Conservation (phyloP, 2,329 filamentous ascomycete genomes). For the Ophiostoma populinum region DNA sequence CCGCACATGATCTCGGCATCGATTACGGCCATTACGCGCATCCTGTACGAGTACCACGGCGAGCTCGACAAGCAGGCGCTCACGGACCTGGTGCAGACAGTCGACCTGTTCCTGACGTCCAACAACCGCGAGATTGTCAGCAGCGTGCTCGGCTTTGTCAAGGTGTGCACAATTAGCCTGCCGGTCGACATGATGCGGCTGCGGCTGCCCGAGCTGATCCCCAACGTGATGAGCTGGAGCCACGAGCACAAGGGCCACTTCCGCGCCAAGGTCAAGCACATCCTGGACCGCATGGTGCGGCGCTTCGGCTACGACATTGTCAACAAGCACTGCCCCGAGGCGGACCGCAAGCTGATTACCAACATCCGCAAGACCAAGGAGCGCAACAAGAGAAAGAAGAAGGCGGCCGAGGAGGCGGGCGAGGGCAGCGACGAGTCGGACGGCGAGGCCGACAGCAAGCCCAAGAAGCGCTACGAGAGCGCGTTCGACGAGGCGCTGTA, state of each 20-base stretch:
- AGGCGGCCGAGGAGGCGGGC: constrained; percentile 39
- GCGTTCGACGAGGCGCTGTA: constrained; percentile 95
- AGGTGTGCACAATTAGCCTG: constrained; percentile 79
- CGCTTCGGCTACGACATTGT: constrained; percentile 74
- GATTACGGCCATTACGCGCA: constrained; percentile 86
- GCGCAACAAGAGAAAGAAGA: constrained; percentile 77
- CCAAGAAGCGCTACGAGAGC: constrained; percentile 55
- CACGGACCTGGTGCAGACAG: constrained; percentile 75
- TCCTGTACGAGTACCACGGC: constrained; percentile 78
- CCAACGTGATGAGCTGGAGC: constrained; percentile 88
- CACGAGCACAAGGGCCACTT: constrained; percentile 98
- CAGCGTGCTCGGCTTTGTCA: constrained; percentile 88
- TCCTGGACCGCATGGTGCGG: constrained; percentile 83
- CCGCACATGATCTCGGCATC: constrained; percentile 96
- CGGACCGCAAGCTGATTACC: constrained; percentile 73
- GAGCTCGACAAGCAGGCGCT: constrained; percentile 52
- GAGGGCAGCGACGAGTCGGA: constrained; percentile 27
- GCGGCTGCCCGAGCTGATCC: constrained; percentile 59
- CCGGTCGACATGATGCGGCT: constrained; percentile 64
- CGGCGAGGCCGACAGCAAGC: constrained; percentile 34
- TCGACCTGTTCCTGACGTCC: constrained; percentile 89
- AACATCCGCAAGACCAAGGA: constrained; percentile 96
- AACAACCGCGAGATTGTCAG: constrained; percentile 96
- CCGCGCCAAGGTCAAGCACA: constrained; percentile 94
- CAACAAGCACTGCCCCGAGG: constrained; percentile 65